phyloP scores from a whole-genome alignment of 2,329 filamentous ascomycete genomes.

The Sarocladium kiliense region DNA sequence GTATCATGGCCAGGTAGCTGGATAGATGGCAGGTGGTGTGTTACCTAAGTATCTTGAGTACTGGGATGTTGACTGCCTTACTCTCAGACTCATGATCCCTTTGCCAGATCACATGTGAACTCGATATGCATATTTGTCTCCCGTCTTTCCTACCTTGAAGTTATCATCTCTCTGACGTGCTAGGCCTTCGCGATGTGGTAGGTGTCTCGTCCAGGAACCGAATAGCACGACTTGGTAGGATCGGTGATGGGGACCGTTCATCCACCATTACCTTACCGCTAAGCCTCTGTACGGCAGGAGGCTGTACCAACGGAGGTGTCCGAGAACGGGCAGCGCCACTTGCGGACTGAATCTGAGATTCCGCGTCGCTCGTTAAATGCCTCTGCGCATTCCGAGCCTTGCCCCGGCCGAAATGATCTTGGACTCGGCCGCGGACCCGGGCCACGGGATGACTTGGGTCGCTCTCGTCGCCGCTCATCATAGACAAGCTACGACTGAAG shows the following conservation, averaged over 20 bases:
- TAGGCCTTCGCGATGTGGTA: background rate
- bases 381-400: background rate
- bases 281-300: background rate
- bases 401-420: background rate
- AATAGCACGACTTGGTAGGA: conserved; percentile 4
- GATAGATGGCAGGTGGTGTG: too few species aligned
- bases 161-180: background rate
- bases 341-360: background rate
- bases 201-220: conserved; percentile 8
- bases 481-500: conserved; percentile 29
- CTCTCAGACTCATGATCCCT: too few species aligned
- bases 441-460: conserved; percentile 1
- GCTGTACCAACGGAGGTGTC: background rate
- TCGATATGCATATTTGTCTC: too few species aligned
- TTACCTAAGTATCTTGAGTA: too few species aligned
- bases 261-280: background rate
- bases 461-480: conserved; percentile 10
- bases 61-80: too few species aligned
- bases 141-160: too few species aligned
- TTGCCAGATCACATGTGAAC: too few species aligned
- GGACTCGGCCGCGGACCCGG: background rate
- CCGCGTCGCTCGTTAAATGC: background rate
- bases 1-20: too few species aligned
- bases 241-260: background rate
- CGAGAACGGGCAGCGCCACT: background rate